Percentiles rank a stretch among this genome's conserved stretches.
phyloP scores from a whole-genome alignment of 495 filamentous ascomycete genomes.

The Lepidopterella palustris region DNA sequence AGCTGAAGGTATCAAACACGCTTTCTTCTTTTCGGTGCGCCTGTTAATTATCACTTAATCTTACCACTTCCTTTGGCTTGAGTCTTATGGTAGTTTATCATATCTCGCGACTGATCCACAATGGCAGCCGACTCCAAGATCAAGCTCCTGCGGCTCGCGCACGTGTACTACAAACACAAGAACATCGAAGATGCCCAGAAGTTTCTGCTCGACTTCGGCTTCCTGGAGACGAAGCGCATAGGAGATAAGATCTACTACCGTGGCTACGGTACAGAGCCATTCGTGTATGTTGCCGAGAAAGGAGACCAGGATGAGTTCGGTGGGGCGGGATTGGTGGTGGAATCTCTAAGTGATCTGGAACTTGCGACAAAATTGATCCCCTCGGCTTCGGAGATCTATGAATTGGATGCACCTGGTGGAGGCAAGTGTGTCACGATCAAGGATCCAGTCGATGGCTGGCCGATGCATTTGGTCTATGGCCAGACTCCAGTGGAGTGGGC shows the following conservation, averaged over 20 bases:
- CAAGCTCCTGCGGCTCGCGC: constrained; percentile 39
- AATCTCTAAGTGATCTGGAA: constrained; percentile 33
- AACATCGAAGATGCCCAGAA: constrained; percentile 41
- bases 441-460: constrained; percentile 51
- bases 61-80: no score
- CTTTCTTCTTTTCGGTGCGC: no score
- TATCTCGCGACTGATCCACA: no score
- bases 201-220: constrained; percentile 41
- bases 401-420: constrained; percentile 50
- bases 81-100: no score
- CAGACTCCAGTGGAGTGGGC: constrained; percentile 38
- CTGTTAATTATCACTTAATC: no score
- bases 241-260: constrained; percentile 33
- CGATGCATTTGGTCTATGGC: constrained; percentile 53
- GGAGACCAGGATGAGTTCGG: constrained; percentile 37
- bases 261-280: constrained; percentile 38
- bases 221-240: constrained; percentile 32
- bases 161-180: constrained; percentile 48
- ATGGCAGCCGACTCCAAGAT: constrained; percentile 29
- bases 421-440: constrained; percentile 51
- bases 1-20: no score
- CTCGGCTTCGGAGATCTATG: constrained; percentile 44
- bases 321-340: constrained; percentile 33
- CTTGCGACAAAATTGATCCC: constrained; percentile 34
- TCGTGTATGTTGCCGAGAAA: constrained; percentile 36